Evolutionary conservation across 305 asterid genomes (phyloP).

Genomic region (Fraxinus angustifolia): DNA sequence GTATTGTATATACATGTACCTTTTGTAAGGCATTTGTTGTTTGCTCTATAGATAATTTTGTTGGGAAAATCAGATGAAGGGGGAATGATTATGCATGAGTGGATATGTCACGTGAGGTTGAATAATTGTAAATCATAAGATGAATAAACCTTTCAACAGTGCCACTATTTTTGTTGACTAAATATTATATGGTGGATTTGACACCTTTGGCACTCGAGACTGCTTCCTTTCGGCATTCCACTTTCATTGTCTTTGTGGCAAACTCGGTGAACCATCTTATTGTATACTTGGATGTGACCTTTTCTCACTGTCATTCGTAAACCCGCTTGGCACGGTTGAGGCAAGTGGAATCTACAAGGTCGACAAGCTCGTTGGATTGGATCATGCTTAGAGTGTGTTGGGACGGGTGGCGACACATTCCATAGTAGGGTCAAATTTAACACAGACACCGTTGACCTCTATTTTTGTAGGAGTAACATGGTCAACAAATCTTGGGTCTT

Average conservation of each 20-base stretch:
- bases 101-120: conserved; percentile 25
- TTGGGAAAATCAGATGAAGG: neutral
- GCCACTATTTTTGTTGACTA: conserved; percentile 27
- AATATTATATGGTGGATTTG: conserved; percentile 24
- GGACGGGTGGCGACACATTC: neutral
- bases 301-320: neutral
- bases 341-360: neutral
- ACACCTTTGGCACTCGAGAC: conserved; percentile 17
- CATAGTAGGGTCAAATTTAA: neutral
- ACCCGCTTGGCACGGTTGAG: neutral
- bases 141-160: conserved; percentile 34
- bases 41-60: neutral
- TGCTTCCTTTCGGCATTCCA: conserved; percentile 41
- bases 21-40: neutral
- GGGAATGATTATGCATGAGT: conserved; percentile 5
- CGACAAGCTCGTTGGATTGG: neutral
- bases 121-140: conserved; percentile 30
- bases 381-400: neutral
- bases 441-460: neutral
- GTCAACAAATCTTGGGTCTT: neutral
- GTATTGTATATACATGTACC: neutral
- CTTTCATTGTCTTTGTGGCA: neutral
- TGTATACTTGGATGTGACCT: conserved; percentile 9
- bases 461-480: neutral
- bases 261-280: conserved; percentile 15